Evolutionary conservation across 1,284 basidiomycete genomes (phyloP).

Genomic region (Ustilago hordei): DNA sequence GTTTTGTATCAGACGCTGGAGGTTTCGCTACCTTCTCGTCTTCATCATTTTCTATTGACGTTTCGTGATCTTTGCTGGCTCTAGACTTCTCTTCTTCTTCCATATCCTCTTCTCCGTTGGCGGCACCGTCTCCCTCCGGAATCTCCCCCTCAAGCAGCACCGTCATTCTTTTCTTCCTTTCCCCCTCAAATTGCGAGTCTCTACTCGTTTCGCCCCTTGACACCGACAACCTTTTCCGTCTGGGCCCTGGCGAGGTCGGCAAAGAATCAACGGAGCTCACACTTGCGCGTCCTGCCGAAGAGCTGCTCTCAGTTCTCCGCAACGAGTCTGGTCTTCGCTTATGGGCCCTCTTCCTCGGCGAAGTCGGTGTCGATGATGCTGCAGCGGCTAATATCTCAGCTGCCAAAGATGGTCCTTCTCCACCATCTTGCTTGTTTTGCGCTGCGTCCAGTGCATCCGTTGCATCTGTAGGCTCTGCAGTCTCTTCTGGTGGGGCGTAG

Average conservation of each 20-base stretch:
- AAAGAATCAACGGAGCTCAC: slow-evolving; percentile 29
- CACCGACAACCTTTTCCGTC: slow-evolving; percentile 31
- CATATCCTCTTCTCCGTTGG: background rate
- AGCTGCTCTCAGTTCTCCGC: slow-evolving; percentile 31
- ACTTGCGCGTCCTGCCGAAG: slow-evolving; percentile 26
- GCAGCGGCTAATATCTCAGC: slow-evolving; percentile 42
- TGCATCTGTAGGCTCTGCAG: background rate
- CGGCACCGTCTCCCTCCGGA: slow-evolving; percentile 39
- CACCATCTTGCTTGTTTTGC: background rate
- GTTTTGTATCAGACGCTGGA: background rate
- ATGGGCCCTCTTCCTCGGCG: slow-evolving; percentile 24
- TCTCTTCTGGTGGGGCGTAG: slow-evolving; percentile 19
- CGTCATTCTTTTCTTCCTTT: slow-evolving; percentile 53
- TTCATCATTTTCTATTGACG: background rate
- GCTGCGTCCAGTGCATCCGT: background rate
- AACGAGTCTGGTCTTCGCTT: slow-evolving; percentile 25
- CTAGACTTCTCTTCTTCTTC: background rate
- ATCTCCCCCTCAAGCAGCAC: slow-evolving; percentile 60
- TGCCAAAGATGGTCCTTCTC: slow-evolving; percentile 20
- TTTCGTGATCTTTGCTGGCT: background rate
- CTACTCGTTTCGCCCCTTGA: slow-evolving; percentile 22
- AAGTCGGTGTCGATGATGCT: slow-evolving; percentile 14
- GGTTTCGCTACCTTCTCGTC: background rate
- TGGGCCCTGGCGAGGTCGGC: slow-evolving; percentile 30
- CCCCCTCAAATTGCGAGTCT: slow-evolving; percentile 20